Evolutionary conservation across 108 stramenopile genomes (phyloP).

Genomic region (Skeletonema tropicum): DNA sequence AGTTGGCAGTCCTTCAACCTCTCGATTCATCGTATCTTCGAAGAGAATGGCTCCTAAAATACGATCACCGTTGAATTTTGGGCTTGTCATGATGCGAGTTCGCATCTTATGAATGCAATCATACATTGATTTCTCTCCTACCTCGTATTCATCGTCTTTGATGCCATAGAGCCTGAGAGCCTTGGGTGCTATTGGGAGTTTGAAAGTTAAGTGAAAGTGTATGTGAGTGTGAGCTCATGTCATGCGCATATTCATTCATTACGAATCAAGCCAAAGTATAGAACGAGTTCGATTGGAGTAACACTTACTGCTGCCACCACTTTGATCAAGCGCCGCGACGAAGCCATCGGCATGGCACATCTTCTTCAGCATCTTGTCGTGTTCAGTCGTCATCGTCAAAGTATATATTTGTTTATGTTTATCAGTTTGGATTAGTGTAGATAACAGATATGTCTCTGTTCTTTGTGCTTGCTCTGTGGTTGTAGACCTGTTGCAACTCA

Average conservation of each 20-base stretch:
- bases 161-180: slow-evolving; percentile 70
- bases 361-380: slow-evolving; percentile 40
- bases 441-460: too few relatives aligned
- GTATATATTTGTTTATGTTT: too few relatives aligned
- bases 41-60: slow-evolving; percentile 78
- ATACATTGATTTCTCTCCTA: slow-evolving; percentile 67
- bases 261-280: not conserved
- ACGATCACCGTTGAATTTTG: slow-evolving; percentile 68
- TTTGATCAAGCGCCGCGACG: slow-evolving; percentile 85
- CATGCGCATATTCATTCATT: not conserved
- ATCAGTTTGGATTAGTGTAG: too few relatives aligned
- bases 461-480: too few relatives aligned
- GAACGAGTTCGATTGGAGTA: not conserved
- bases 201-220: not conserved
- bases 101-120: slow-evolving; percentile 82
- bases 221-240: too few relatives aligned
- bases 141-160: slow-evolving; percentile 56
- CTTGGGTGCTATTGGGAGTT: slow-evolving; percentile 53
- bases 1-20: slow-evolving; percentile 61
- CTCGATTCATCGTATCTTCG: slow-evolving; percentile 84
- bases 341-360: slow-evolving; percentile 65
- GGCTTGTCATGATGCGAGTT: slow-evolving; percentile 69
- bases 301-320: slow-evolving; percentile 68
- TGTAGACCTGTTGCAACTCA: too few relatives aligned
- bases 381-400: slow-evolving; percentile 10